Evolutionary conservation across 352 stramenopile species (phyloP), one percentile per base, ranked within the genome.

Genomic region (Phytophthora parvispora): DNA sequence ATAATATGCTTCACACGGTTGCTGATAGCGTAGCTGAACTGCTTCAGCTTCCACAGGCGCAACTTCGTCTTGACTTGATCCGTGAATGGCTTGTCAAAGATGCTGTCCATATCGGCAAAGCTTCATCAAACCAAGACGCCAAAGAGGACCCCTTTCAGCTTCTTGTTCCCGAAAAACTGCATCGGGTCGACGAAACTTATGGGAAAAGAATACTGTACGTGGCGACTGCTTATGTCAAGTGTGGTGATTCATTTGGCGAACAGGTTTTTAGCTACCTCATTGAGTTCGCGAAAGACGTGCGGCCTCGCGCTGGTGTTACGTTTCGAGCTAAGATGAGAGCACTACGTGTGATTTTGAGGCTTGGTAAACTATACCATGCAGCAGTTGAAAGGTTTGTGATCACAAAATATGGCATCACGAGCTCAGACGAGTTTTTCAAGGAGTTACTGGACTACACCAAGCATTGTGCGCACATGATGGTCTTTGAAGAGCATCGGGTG

Each of bases 401-500:
- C 2, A 67, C 54, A 3, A 78, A 69, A 31, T 79, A 78, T 29
- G 60, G 54, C 2, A 31, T 53, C 12, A 47, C 56, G 6, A 72
- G 55, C 36, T 40, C 49, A 2, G 48, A 74, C 1, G 15, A 28
- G 2, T 75, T 84, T n/a, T 60, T 87, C 27, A 72, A 70, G 15
- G 74, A 88, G 24, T 40, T 86, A 1, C 22, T 84, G 18, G 42
- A 69, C 1, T 81, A 74, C 52, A 70, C 66, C 13, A 78, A 72
- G 18, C 62, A 81, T 45, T 86, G 62, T 22, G 63, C 55, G 3
- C 75, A 89, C 29, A 78, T 90, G 75, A 45, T 86, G 13, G 28
- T 27, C 12, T 84, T 92, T 60, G 84, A 92, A 64, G 84, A 88
- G 42, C 78, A 83, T 24, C 80, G 77, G 10, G 69, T 86, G 31